A percentile compares a stretch with the other conserved stretches of the same genome.
phyloP scores from a whole-genome alignment of 2,329 filamentous ascomycete species.

The Pseudogymnoascus sp. region DNA sequence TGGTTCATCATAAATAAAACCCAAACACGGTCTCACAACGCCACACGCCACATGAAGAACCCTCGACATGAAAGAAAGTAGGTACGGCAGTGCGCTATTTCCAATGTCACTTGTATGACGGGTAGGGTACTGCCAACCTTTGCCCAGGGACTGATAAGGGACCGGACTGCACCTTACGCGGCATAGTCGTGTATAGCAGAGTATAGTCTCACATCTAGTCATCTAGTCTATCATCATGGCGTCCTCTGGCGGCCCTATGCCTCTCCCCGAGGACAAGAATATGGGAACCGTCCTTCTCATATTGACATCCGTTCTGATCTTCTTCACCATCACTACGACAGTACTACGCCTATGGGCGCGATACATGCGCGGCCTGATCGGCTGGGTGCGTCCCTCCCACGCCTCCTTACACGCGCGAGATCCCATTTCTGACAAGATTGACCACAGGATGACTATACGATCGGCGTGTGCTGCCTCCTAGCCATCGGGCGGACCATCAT shows the following conservation, averaged over 20 bases:
- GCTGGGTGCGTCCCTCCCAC: conserved; percentile 22
- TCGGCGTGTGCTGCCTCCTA: conserved; percentile 29
- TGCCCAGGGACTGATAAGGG: background rate
- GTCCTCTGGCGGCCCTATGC: background rate
- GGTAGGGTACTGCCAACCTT: background rate
- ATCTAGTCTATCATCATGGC: background rate
- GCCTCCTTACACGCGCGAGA: background rate
- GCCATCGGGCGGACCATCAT: conserved; percentile 30
- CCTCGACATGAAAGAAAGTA: background rate
- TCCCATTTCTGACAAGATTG: background rate
- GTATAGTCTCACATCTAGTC: background rate
- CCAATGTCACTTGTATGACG: background rate
- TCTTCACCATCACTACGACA: conserved; percentile 31
- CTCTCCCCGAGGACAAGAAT: conserved; percentile 6
- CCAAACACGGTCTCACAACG: background rate
- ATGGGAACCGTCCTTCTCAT: conserved; percentile 30
- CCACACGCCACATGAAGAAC: background rate
- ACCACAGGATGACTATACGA: conserved; percentile 34
- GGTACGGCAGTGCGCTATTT: background rate
- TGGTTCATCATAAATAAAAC: background rate
- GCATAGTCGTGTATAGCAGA: background rate
- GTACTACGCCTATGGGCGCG: conserved; percentile 31
- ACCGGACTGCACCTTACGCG: background rate
- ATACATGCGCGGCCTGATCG: conserved; percentile 26
- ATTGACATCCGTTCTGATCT: conserved; percentile 31